Percentiles rank a stretch among this genome's conserved stretches.
These are phyloP conservation scores for Perkinsus chesapeaki DNA, from an alignment of 169 alveolate species.

Conservation along the genomic window DNA sequence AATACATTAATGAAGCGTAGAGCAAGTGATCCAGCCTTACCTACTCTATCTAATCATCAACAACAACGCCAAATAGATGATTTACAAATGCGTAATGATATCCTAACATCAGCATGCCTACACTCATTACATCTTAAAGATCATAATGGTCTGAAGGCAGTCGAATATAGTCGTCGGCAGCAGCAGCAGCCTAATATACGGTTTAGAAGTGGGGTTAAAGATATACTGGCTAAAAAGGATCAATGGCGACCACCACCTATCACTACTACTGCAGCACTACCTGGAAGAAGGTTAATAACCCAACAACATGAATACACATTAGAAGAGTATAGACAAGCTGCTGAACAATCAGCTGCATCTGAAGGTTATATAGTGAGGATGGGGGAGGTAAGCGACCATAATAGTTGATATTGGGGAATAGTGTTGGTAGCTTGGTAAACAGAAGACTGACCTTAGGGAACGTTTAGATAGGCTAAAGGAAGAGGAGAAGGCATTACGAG, in stretches of 20 bases:
- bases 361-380: neutral
- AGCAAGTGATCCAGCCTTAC: neutral
- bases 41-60: neutral
- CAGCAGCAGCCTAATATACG: neutral
- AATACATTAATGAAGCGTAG: neutral
- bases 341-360: neutral
- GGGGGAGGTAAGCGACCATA: neutral
- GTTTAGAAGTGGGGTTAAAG: neutral
- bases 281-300: neutral
- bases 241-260: neutral
- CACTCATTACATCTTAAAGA: neutral
- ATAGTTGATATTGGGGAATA: neutral
- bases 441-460: neutral
- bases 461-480: neutral
- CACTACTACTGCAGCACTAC: neutral
- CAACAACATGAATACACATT: neutral
- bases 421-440: neutral
- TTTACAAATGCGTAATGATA: neutral
- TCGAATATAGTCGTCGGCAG: neutral
- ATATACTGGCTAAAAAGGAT: neutral
- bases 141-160: neutral
- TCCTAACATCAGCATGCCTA: neutral
- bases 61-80: neutral
- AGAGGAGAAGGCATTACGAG: neutral
- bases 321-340: neutral